These are phyloP conservation scores for Entomortierella beljakovae DNA, from an alignment of 192 early-diverging fungal species.

Conservation along the genomic window DNA sequence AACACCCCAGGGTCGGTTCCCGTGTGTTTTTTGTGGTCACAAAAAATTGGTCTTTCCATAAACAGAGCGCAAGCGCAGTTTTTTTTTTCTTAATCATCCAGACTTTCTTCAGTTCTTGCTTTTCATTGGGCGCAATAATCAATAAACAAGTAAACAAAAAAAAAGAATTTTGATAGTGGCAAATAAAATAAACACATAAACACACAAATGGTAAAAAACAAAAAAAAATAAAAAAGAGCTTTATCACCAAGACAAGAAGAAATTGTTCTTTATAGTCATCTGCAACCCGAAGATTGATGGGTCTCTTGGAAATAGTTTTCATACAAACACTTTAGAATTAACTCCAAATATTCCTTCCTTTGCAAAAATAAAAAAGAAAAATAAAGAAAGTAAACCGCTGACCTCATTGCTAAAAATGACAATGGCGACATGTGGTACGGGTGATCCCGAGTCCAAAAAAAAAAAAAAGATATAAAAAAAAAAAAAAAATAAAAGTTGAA, in stretches of 20 bases:
- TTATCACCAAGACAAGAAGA: background rate
- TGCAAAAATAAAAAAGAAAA: background rate
- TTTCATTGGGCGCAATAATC: constrained; percentile 46
- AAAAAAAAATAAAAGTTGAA: background rate
- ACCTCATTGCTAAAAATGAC: background rate
- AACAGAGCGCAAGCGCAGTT: constrained; percentile 27
- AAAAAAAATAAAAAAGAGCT: background rate
- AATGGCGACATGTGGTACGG: background rate
- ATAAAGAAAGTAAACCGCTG: background rate
- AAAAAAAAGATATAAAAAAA: constrained; percentile 3
- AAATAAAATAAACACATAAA: constrained; percentile 11
- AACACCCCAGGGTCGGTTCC: constrained; percentile 30
- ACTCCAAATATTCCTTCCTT: background rate
- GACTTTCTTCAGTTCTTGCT: constrained; percentile 13
- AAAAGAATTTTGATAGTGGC: constrained; percentile 1
- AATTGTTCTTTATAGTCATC: too few species aligned
- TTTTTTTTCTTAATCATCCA: constrained; percentile 11
- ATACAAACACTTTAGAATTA: background rate
- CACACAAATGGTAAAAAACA: constrained; percentile 1
- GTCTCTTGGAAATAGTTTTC: background rate
- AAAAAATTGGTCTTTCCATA: constrained; percentile 29
- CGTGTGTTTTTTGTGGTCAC: constrained; percentile 51
- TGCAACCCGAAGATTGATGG: background rate
- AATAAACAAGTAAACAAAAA: constrained; percentile 10
- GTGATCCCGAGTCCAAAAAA: constrained; percentile 16